These are phyloP conservation scores for Backusella tarrabulga DNA, from an alignment of 192 early-diverging fungal species.

Conservation along the genomic window DNA sequence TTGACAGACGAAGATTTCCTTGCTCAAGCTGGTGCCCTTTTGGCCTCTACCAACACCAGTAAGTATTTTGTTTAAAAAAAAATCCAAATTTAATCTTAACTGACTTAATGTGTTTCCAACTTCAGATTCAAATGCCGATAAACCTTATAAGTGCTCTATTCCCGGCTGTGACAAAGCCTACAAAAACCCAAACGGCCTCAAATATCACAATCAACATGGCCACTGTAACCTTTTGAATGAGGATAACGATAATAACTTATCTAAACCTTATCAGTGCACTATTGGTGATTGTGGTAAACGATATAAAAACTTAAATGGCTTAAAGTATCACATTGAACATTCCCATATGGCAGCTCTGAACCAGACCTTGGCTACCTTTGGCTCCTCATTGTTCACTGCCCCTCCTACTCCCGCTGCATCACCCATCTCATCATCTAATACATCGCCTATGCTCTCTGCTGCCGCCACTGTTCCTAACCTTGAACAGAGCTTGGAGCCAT, in stretches of 20 bases:
- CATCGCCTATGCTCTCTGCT: conserved; percentile 17
- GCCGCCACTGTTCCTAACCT: background rate
- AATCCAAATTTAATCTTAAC: conserved; percentile 7
- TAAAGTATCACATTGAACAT: conserved; percentile 95
- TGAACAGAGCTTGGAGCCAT: conserved; percentile 2
- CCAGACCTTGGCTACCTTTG: conserved; percentile 34
- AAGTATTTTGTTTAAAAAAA: background rate
- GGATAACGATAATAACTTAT: conserved; percentile 55
- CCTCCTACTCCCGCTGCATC: background rate
- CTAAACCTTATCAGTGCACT: conserved; percentile 76
- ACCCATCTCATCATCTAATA: background rate
- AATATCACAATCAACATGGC: conserved; percentile 97
- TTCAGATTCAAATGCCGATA: conserved; percentile 49
- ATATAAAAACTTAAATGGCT: conserved; percentile 96
- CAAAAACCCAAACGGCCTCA: conserved; percentile 98
- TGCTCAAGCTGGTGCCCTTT: conserved; percentile 37
- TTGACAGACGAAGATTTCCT: conserved; percentile 43
- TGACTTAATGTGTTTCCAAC: conserved; percentile 1
- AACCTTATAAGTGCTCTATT: conserved; percentile 88
- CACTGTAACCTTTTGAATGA: conserved; percentile 66
- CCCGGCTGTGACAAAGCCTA: conserved; percentile 91
- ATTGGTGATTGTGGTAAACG: conserved; percentile 85
- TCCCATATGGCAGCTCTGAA: conserved; percentile 62
- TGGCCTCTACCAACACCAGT: conserved; percentile 31
- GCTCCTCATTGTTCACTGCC: conserved; percentile 19